Base-by-base conservation (phyloP, 352 stramenopile species). In the Detonula confervacea region DNA sequence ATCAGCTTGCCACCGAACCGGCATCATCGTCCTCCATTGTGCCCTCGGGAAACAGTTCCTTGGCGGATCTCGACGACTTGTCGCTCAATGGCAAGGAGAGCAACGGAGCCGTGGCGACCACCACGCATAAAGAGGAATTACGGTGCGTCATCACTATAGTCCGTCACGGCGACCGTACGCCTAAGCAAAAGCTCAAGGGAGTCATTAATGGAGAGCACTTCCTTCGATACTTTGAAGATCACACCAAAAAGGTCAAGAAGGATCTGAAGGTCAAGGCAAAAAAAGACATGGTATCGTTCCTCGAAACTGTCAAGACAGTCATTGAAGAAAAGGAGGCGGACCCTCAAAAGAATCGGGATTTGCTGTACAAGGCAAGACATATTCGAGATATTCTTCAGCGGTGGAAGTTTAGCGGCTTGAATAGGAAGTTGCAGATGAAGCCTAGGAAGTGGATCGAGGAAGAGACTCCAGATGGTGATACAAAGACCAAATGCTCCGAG, bases 101-200 rank as follows among this genome's bases (percentile, higher is more conserved):
- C n/a, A n/a, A 67, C 37, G 25, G 42, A 44, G 47, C 62, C 30
- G 39, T 67, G 14, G 65, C 18, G 4, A 46, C 65, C 4, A 73
- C 39, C 9, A 78, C 77, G 6, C 88, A 95, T 29, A 92, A 97
- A 63, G 96, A 99, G 83, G 97, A 99, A 80, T 86, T 99, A 27
- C 95, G 97, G 25, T 99, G 97, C 77, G 97, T 99, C 16, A 99
- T 99, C 80, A 97, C 97, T 6, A 95, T 99, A 39, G 94, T 99
- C 51, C 94, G 97, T 29, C 98, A 99, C 80, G 98, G 97, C 8
- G 98, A 99, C 86, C 91, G 98, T 49, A 99, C 97, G 7, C 98
- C 98, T 0, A 99, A 99, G 88, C 97, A 99, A 84, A 99, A 99
- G 78, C 81, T 96, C 16, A 96, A 96, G 81, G 84, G 95, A 20